phyloP scores from a whole-genome alignment of 2,329 filamentous ascomycete genomes.

The Elsinoe arachidis region DNA sequence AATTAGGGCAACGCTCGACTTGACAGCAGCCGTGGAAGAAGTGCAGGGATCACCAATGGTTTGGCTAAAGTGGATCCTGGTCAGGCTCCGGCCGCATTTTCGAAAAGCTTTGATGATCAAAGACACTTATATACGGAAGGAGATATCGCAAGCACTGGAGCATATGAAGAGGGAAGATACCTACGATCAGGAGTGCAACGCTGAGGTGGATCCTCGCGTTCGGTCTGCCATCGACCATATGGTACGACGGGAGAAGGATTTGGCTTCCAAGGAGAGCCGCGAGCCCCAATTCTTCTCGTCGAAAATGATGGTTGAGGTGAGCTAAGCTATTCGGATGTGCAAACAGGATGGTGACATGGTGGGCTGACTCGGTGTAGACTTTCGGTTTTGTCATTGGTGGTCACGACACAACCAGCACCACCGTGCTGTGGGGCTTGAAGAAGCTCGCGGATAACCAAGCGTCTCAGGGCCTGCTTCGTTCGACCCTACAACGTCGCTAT shows the following conservation, averaged over 20 bases:
- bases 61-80: not conserved
- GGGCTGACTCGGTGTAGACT: not conserved
- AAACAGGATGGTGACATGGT: conserved; percentile 17
- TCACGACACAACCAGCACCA: conserved; percentile 39
- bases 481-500: conserved; percentile 20
- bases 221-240: conserved; percentile 31
- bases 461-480: conserved; percentile 31
- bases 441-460: conserved; percentile 28
- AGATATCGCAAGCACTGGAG: not conserved
- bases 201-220: conserved; percentile 12
- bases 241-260: conserved; percentile 26
- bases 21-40: not conserved
- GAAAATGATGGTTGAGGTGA: not conserved
- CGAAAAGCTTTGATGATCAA: not conserved
- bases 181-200: conserved; percentile 22
- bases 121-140: not conserved
- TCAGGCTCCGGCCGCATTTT: not conserved
- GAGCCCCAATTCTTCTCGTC: conserved; percentile 14
- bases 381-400: conserved; percentile 32
- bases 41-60: not conserved
- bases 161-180: conserved; percentile 16
- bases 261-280: conserved; percentile 28
- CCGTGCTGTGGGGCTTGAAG: conserved; percentile 35
- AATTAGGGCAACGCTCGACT: not conserved
- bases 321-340: not conserved